Conservation (phyloP, 2,329 filamentous ascomycete genomes). For the Lecanosticta acicola region DNA sequence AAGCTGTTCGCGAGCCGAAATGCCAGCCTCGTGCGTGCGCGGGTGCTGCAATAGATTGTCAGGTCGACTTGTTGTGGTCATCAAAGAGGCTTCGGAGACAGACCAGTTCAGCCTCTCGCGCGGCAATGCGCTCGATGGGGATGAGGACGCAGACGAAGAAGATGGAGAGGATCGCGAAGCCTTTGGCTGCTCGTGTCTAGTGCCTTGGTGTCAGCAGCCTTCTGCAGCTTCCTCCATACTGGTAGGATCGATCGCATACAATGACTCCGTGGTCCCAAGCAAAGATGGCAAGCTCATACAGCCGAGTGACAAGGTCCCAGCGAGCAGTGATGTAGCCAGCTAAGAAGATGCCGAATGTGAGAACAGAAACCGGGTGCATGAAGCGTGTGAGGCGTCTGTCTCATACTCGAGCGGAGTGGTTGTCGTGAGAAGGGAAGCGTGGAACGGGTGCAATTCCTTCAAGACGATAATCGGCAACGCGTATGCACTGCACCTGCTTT, state of each 20-base stretch:
- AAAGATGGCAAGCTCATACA: constrained; percentile 95
- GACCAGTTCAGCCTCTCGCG: constrained; percentile 74
- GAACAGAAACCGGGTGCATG: constrained; percentile 96
- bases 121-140: constrained; percentile 76
- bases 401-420: constrained; percentile 5
- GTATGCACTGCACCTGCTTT: not conserved
- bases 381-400: constrained; percentile 45
- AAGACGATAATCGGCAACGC: not conserved
- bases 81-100: constrained; percentile 32
- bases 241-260: constrained; percentile 44
- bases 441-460: no score
- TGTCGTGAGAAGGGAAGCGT: no score
- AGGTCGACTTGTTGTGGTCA: constrained; percentile 14
- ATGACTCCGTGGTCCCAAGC: constrained; percentile 98
- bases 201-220: constrained; percentile 6
- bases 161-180: constrained; percentile 72
- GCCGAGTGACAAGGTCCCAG: constrained; percentile 94
- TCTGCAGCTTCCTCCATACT: not conserved
- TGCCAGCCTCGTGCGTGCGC: constrained; percentile 67
- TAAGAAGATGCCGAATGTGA: constrained; percentile 97
- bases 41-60: constrained; percentile 60
- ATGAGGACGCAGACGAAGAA: constrained; percentile 81
- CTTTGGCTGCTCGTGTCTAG: constrained; percentile 78
- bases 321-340: constrained; percentile 98
- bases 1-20: constrained; percentile 93